Conservation (phyloP, 768 basidiomycete genomes). For the Exsudoporus frostii region DNA sequence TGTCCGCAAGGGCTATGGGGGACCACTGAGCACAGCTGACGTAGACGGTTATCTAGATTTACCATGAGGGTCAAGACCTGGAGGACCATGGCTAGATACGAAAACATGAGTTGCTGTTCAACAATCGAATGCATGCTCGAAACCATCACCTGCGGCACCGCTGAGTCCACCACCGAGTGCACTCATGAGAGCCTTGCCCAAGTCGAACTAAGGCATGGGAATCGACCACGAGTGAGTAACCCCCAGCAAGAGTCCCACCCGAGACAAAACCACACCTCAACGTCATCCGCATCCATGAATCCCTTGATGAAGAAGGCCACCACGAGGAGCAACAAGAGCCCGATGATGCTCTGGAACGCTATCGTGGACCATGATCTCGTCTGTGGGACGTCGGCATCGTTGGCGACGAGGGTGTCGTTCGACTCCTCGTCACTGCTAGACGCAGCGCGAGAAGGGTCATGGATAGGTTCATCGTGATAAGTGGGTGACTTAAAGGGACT, state of each 20-base stretch:
- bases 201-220: conserved; percentile 62
- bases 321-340: conserved; percentile 35
- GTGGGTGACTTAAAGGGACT: conserved; percentile 11
- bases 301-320: conserved; percentile 62
- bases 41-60: not conserved
- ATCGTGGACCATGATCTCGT: conserved; percentile 12
- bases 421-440: conserved; percentile 20
- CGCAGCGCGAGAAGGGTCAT: not conserved
- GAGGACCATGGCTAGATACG: conserved; percentile 76
- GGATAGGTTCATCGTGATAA: conserved; percentile 12
- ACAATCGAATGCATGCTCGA: not conserved
- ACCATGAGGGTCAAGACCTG: conserved; percentile 89
- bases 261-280: conserved; percentile 46
- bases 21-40: not conserved
- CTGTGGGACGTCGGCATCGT: conserved; percentile 4
- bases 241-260: conserved; percentile 36
- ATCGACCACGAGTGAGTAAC: conserved; percentile 39
- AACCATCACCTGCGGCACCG: conserved; percentile 69
- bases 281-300: conserved; percentile 65
- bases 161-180: conserved; percentile 90
- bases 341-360: conserved; percentile 32
- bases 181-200: conserved; percentile 67
- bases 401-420: not conserved
- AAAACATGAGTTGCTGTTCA: conserved; percentile 1
- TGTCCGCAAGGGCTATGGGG: conserved; percentile 75